Percentiles rank a stretch among this genome's conserved stretches.
These are phyloP conservation scores for Phytophthora tentaculata DNA, from an alignment of 352 stramenopile genomes.

Conservation along the genomic window DNA sequence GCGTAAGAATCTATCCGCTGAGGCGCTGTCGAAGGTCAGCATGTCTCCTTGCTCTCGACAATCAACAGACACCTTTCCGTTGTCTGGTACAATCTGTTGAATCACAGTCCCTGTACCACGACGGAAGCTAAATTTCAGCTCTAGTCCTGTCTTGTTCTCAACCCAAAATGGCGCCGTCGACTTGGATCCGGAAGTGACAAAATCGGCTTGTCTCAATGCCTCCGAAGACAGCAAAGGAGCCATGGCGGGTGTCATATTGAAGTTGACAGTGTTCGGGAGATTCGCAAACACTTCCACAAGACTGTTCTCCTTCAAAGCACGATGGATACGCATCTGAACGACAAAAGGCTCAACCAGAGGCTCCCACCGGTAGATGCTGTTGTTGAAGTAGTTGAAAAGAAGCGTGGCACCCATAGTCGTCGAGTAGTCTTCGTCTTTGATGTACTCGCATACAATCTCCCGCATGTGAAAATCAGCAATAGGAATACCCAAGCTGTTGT, in stretches of 20 bases:
- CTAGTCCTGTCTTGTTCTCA: slow-evolving; percentile 84
- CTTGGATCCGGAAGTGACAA: slow-evolving; percentile 87
- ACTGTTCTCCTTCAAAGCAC: slow-evolving; percentile 72
- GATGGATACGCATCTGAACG: slow-evolving; percentile 76
- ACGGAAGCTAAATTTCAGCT: slow-evolving; percentile 89
- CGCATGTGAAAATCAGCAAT: slow-evolving; percentile 88
- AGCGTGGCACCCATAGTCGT: slow-evolving; percentile 80
- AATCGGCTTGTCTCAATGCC: slow-evolving; percentile 81
- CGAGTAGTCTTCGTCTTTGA: slow-evolving; percentile 85
- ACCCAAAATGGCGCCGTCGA: slow-evolving; percentile 91
- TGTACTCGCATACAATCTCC: slow-evolving; percentile 90
- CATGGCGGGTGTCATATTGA: slow-evolving; percentile 90
- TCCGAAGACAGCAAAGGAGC: slow-evolving; percentile 83
- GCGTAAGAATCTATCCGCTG: slow-evolving; percentile 76
- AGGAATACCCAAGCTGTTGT: slow-evolving; percentile 89
- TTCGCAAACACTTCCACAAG: slow-evolving; percentile 83
- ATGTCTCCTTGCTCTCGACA: slow-evolving; percentile 88
- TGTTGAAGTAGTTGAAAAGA: slow-evolving; percentile 92
- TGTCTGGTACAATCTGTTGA: slow-evolving; percentile 70
- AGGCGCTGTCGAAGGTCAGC: slow-evolving; percentile 87
- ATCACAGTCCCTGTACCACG: slow-evolving; percentile 81
- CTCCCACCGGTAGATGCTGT: slow-evolving; percentile 92
- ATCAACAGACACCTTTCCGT: slow-evolving; percentile 82
- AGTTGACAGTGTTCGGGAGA: slow-evolving; percentile 85
- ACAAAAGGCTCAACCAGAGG: slow-evolving; percentile 86